phyloP scores from a whole-genome alignment of 1,284 basidiomycete species.

The Pseudozyma thailandica region DNA sequence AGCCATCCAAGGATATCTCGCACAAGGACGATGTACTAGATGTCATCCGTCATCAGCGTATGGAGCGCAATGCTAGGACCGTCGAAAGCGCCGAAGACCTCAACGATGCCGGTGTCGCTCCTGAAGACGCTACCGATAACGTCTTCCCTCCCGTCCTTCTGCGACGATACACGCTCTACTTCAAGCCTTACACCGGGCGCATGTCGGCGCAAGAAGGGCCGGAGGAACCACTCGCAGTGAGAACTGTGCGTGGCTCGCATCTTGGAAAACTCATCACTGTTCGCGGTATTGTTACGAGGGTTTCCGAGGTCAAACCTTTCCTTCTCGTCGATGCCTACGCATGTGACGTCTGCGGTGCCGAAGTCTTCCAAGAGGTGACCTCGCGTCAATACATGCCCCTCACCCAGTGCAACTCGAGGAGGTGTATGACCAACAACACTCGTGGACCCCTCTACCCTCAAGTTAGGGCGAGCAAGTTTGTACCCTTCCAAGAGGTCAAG shows the following conservation, averaged over 20 bases:
- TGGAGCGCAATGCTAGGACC: slow-evolving; percentile 83
- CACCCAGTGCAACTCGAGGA: slow-evolving; percentile 75
- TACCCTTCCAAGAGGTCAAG: slow-evolving; percentile 97
- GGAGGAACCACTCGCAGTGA: slow-evolving; percentile 78
- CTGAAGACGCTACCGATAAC: slow-evolving; percentile 45
- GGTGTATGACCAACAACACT: slow-evolving; percentile 88
- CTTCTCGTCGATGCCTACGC: slow-evolving; percentile 98
- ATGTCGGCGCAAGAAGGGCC: neutral
- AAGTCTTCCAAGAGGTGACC: slow-evolving; percentile 98
- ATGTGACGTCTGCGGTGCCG: slow-evolving; percentile 96
- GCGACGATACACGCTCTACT: slow-evolving; percentile 94
- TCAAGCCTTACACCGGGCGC: slow-evolving; percentile 78
- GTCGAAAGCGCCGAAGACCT: slow-evolving; percentile 69
- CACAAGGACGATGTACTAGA: slow-evolving; percentile 72
- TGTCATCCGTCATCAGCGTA: slow-evolving; percentile 77
- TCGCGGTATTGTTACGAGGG: slow-evolving; percentile 96
- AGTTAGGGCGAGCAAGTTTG: slow-evolving; percentile 94
- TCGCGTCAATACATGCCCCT: slow-evolving; percentile 91
- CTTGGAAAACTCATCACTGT: slow-evolving; percentile 93
- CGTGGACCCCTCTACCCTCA: slow-evolving; percentile 96
- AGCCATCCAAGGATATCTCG: slow-evolving; percentile 83
- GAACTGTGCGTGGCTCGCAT: slow-evolving; percentile 85
- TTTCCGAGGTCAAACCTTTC: slow-evolving; percentile 97
- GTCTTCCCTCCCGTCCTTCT: slow-evolving; percentile 81
- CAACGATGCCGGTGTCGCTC: slow-evolving; percentile 31